Conservation (phyloP, 441 rosid species). For the Eruca vesicaria region DNA sequence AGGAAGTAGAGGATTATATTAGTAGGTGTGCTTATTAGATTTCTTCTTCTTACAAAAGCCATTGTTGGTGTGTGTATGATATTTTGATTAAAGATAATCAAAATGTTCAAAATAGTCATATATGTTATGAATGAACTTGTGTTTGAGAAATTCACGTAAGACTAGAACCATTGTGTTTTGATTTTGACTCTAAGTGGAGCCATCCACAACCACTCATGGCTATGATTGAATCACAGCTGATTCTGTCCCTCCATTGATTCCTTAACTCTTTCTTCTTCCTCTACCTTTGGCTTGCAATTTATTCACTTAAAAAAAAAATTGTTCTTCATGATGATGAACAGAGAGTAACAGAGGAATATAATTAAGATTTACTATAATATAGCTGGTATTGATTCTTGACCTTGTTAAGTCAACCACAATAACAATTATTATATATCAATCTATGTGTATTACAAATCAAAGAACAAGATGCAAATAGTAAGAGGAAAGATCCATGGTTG, state of each 20-base stretch:
- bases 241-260: conserved; percentile 42
- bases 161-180: background rate
- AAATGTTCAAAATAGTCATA: background rate
- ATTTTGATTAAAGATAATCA: conserved; percentile 26
- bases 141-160: background rate
- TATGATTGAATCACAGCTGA: conserved; percentile 46
- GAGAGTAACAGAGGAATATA: background rate
- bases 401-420: background rate
- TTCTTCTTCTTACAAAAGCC: background rate
- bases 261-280: too few species aligned
- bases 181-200: too few species aligned
- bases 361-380: too few species aligned
- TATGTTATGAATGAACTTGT: background rate
- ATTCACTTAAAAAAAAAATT: background rate
- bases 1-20: conserved; percentile 26
- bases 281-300: conserved; percentile 54
- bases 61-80: conserved; percentile 11
- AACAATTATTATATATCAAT: background rate
- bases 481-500: conserved; percentile 1
- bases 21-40: conserved; percentile 5
- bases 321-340: background rate
- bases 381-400: background rate
- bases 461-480: background rate
- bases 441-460: background rate
- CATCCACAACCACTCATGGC: too few species aligned